Base-by-base conservation (phyloP, 192 early-diverging fungal genomes). In the Backusella tuberculispora region DNA sequence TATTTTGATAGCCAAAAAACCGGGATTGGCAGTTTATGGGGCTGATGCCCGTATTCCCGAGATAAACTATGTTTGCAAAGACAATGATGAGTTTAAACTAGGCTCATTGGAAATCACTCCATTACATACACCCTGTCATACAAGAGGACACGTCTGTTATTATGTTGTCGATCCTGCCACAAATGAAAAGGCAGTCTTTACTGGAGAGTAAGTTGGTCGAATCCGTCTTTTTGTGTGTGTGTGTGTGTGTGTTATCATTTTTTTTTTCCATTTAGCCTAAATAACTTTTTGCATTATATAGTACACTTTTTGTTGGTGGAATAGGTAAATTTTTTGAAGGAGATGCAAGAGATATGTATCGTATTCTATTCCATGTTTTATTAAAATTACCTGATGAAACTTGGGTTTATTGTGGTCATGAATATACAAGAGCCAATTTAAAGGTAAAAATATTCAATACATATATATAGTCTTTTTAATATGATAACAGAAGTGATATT, bases 41-140 rank as follows among this genome's bases (percentile, higher is more conserved):
- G 92, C 90, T 41, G 97, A 99, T 81, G 88, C 87, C 46, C 90
- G 96, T 9, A 95, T 99, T 66, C 91, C 91, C 1, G 88, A 85
- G 13, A 87, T 98, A 68, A 96, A 90, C 17, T 80, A 89, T 72
- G 85, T 86, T n/a, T 88, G 94, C 17, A 76, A 81, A 56, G 88
- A 97, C 79, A 87, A 87, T 53, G 90, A 90, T 42, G 80, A 89
- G 50, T 95, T 97, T 80, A 84, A 86, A 29, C 64, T 98, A 10
- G 96, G 96, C 46, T 87, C 86, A 3, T 76, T 99, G 9, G 79
- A 80, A 10, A 81, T 96, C 7, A 93, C 87, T 9, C 88, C 94
- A 0, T 76, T 97, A 0, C 86, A 88, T 80, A 98, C 96, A 0
- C 83, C 85, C 38, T 94, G 97, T 71, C 97, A 99, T 81, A 99